These are phyloP conservation scores for Styphnolobium japonicum DNA, from an alignment of 306 rosid species.

Conservation along the genomic window DNA sequence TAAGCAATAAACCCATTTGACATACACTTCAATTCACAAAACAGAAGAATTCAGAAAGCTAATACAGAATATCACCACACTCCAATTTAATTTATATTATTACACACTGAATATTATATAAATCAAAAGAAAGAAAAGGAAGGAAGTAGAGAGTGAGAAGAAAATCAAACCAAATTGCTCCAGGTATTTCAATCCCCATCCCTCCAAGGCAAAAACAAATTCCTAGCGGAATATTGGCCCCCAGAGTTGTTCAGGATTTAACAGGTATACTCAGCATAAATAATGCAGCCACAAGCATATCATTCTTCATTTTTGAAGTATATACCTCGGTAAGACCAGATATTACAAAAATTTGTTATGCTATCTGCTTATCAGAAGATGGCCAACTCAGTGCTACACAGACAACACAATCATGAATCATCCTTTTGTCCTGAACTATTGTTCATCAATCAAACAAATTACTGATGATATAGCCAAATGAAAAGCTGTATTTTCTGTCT, in stretches of 20 bases:
- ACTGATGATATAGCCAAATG: slow-evolving; percentile 34
- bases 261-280: slow-evolving; percentile 47
- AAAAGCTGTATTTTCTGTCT: slow-evolving; percentile 11
- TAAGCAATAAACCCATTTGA: slow-evolving; percentile 12
- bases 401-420: slow-evolving; percentile 34
- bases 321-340: slow-evolving; percentile 19
- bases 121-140: slow-evolving; percentile 13
- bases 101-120: slow-evolving; percentile 16
- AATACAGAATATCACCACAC: slow-evolving; percentile 5
- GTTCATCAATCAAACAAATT: slow-evolving; percentile 29
- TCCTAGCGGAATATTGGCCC: slow-evolving; percentile 47
- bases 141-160: slow-evolving; percentile 26
- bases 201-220: slow-evolving; percentile 44
- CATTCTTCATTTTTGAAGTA: slow-evolving; percentile 32
- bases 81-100: not conserved
- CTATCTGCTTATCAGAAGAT: slow-evolving; percentile 26
- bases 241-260: slow-evolving; percentile 45
- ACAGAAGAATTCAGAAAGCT: not conserved
- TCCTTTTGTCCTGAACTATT: slow-evolving; percentile 24
- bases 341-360: slow-evolving; percentile 16
- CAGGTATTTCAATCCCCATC: slow-evolving; percentile 36
- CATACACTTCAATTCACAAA: slow-evolving; percentile 14
- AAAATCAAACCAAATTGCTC: slow-evolving; percentile 49
- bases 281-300: slow-evolving; percentile 36
- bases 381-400: slow-evolving; percentile 28